Percentiles rank a stretch among this genome's conserved stretches.
These are phyloP conservation scores for Trichoderma reesei DNA, from an alignment of 495 filamentous ascomycete genomes.

Conservation along the genomic window DNA sequence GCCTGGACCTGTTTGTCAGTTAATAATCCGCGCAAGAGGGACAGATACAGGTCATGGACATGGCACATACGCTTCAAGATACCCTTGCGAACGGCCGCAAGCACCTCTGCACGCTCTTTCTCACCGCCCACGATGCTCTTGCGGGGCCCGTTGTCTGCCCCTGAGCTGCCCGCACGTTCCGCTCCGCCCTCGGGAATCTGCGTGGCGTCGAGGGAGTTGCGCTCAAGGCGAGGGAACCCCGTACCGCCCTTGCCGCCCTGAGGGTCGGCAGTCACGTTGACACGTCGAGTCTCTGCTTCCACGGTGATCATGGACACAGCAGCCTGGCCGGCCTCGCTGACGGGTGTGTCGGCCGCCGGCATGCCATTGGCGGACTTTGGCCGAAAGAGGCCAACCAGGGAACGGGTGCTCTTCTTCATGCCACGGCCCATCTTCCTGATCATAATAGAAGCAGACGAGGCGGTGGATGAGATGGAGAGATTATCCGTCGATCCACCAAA, in stretches of 20 bases:
- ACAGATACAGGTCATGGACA: not conserved
- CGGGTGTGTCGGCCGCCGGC: constrained; percentile 53
- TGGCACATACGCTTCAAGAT: constrained; percentile 82
- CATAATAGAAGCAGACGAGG: constrained; percentile 97
- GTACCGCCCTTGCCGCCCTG: constrained; percentile 60
- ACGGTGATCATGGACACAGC: constrained; percentile 91
- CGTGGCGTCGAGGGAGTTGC: constrained; percentile 59
- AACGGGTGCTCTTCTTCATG: constrained; percentile 84
- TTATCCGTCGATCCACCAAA: constrained; percentile 94
- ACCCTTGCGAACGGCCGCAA: constrained; percentile 83
- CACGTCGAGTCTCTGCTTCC: constrained; percentile 81
- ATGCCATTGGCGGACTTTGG: constrained; percentile 85
- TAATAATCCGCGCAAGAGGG: not conserved
- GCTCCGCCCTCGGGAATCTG: constrained; percentile 30
- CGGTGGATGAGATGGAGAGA: constrained; percentile 91
- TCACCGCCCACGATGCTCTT: constrained; percentile 90
- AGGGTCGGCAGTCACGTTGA: constrained; percentile 66
- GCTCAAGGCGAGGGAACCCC: constrained; percentile 78
- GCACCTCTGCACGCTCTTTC: constrained; percentile 78
- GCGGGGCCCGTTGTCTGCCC: constrained; percentile 49
- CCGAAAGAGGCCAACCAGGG: constrained; percentile 87
- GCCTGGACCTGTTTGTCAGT: constrained; percentile 21
- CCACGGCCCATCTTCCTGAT: constrained; percentile 98
- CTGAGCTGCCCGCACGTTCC: constrained; percentile 43
- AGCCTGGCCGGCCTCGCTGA: constrained; percentile 55